phyloP scores from a whole-genome alignment of 768 basidiomycete species.

The Plicaturopsis crispa region DNA sequence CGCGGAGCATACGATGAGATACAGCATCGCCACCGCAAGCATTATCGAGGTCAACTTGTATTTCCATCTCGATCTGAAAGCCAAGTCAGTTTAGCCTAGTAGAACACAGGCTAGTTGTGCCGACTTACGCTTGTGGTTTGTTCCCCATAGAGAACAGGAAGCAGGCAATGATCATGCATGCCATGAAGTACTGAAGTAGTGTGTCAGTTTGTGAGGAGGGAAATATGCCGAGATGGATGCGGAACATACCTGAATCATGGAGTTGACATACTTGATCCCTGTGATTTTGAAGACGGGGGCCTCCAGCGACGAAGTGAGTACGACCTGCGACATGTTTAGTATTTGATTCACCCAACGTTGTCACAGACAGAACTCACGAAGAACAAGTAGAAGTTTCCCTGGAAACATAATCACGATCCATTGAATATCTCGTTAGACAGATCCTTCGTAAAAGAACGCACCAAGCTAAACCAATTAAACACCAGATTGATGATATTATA shows the following conservation, averaged over 20 bases:
- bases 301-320: conserved; percentile 85
- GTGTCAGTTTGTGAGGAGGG: conserved; percentile 4
- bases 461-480: conserved; percentile 92
- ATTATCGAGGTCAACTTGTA: conserved; percentile 74
- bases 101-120: conserved; percentile 8
- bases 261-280: conserved; percentile 68
- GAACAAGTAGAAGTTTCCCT: conserved; percentile 96
- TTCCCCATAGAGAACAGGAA: conserved; percentile 97
- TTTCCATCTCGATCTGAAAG: conserved; percentile 68
- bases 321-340: conserved; percentile 39
- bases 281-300: conserved; percentile 56
- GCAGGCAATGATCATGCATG: conserved; percentile 77
- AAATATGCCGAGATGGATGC: conserved; percentile 1
- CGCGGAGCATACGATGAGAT: conserved; percentile 79
- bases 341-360: neutral
- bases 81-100: conserved; percentile 4
- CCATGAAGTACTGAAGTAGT: conserved; percentile 62
- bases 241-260: conserved; percentile 57
- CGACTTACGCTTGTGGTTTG: conserved; percentile 69
- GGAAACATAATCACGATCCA: conserved; percentile 1
- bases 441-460: conserved; percentile 36
- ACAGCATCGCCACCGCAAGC: conserved; percentile 72
- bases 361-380: conserved; percentile 50
- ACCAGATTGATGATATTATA: conserved; percentile 85
- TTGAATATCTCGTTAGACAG: neutral